A percentile compares a stretch with the other conserved stretches of the same genome.
Evolutionary conservation across 192 early-diverging fungal genomes (phyloP).

Genomic region (Gaertneriomyces sp.): DNA sequence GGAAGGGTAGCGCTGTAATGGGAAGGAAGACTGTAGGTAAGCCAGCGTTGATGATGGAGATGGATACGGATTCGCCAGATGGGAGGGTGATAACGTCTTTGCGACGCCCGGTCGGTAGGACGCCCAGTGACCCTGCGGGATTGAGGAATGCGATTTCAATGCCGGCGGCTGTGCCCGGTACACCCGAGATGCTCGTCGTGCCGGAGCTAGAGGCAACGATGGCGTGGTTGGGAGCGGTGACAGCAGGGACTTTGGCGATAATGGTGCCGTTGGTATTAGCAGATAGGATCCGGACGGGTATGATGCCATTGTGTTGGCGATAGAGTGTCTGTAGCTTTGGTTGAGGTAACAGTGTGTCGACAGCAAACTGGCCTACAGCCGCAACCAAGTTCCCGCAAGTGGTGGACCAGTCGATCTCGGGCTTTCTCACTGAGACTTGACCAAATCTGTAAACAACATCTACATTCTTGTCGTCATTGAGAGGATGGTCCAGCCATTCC

Average conservation of each 20-base stretch:
- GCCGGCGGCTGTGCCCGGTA: conserved; percentile 1
- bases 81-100: background rate
- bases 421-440: conserved; percentile 7
- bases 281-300: conserved; percentile 6
- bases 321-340: background rate
- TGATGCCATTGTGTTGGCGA: background rate
- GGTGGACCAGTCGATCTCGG: conserved; percentile 2
- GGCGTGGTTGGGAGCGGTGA: background rate
- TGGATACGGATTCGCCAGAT: background rate
- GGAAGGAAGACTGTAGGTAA: conserved; percentile 3
- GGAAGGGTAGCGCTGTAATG: conserved; percentile 1
- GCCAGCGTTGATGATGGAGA: background rate
- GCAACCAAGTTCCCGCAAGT: conserved; percentile 11
- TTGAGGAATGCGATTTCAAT: background rate
- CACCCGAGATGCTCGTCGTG: conserved; percentile 8
- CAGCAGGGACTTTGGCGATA: conserved; percentile 7
- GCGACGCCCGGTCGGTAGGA: conserved; percentile 3
- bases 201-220: conserved; percentile 2
- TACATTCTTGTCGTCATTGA: too few species aligned
- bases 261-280: conserved; percentile 4
- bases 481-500: background rate
- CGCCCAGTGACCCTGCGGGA: background rate
- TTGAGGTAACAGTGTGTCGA: background rate
- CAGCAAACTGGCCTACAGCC: conserved; percentile 5
- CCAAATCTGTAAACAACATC: conserved; percentile 10